phyloP scores from a whole-genome alignment of 2,329 filamentous ascomycete species.

The Elsinoe perseae region DNA sequence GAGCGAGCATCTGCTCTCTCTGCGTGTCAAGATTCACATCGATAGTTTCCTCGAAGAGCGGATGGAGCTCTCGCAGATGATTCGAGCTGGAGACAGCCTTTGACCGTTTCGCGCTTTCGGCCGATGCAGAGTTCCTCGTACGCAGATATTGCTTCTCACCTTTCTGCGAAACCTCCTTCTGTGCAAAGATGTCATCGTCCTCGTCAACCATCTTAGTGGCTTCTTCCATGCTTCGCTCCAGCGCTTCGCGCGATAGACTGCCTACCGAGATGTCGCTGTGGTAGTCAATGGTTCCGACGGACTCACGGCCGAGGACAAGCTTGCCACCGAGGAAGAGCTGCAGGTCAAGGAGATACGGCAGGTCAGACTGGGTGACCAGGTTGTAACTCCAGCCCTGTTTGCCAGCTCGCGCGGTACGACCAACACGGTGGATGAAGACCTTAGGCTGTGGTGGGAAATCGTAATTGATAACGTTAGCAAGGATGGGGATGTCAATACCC shows the following conservation, averaged over 20 bases:
- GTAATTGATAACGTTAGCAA: slow-evolving; percentile 98
- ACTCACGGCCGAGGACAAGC: slow-evolving; percentile 65
- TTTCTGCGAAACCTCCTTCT: slow-evolving; percentile 69
- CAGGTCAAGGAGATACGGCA: slow-evolving; percentile 85
- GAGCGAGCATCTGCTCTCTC: slow-evolving; percentile 77
- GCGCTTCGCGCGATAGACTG: slow-evolving; percentile 59
- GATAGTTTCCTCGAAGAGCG: slow-evolving; percentile 60
- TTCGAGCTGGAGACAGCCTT: slow-evolving; percentile 66
- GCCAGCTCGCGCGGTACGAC: slow-evolving; percentile 88
- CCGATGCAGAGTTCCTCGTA: slow-evolving; percentile 82
- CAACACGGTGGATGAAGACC: slow-evolving; percentile 92
- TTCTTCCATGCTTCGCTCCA: slow-evolving; percentile 75
- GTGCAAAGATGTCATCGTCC: slow-evolving; percentile 61
- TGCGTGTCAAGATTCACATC: slow-evolving; percentile 60
- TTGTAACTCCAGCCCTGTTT: slow-evolving; percentile 93
- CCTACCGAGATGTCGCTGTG: slow-evolving; percentile 80
- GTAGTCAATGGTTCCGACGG: slow-evolving; percentile 57
- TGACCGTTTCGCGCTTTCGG: slow-evolving; percentile 79
- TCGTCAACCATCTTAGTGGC: slow-evolving; percentile 70
- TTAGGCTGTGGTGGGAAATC: slow-evolving; percentile 96
- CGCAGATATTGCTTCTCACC: slow-evolving; percentile 89
- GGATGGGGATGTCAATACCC: slow-evolving; percentile 93
- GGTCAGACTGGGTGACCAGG: slow-evolving; percentile 77
- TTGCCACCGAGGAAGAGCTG: slow-evolving; percentile 89
- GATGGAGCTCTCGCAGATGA: slow-evolving; percentile 66